Percentiles rank a stretch among this genome's conserved stretches.
Conservation (phyloP, 345 rosid species). For the Linum usitatissimum region DNA sequence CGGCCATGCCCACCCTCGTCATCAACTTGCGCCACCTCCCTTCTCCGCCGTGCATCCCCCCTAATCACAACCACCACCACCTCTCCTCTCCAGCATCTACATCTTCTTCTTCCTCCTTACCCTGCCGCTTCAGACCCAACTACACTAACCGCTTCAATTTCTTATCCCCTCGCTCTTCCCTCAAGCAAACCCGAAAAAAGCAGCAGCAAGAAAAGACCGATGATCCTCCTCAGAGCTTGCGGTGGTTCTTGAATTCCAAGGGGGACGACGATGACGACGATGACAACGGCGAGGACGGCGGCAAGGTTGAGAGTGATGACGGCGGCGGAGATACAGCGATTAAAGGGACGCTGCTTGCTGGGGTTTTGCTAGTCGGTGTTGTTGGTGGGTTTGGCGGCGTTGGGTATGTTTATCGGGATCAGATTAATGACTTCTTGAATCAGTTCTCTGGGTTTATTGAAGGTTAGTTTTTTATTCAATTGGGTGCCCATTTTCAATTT, state of each 20-base stretch:
- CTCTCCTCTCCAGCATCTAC: slow-evolving; percentile 21
- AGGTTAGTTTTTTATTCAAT: slow-evolving; percentile 28
- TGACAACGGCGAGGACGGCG: slow-evolving; percentile 18
- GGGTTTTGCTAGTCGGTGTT: slow-evolving; percentile 64
- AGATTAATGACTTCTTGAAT: slow-evolving; percentile 64
- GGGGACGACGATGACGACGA: slow-evolving; percentile 18
- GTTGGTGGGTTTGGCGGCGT: slow-evolving; percentile 74
- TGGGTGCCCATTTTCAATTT: not conserved
- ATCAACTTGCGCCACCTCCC: slow-evolving; percentile 1
- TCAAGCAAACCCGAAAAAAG: slow-evolving; percentile 51
- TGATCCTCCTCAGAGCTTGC: slow-evolving; percentile 62
- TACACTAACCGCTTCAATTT: slow-evolving; percentile 45
- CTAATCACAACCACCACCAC: slow-evolving; percentile 2
- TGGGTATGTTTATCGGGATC: slow-evolving; percentile 72
- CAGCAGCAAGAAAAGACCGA: slow-evolving; percentile 42
- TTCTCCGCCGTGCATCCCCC: slow-evolving; percentile 11
- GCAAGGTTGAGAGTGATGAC: slow-evolving; percentile 11
- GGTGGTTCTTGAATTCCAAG: slow-evolving; percentile 65
- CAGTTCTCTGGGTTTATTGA: slow-evolving; percentile 79
- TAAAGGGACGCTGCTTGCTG: slow-evolving; percentile 77
- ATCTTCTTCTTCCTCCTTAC: slow-evolving; percentile 17
- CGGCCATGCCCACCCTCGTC: not conserved
- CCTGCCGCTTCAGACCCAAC: slow-evolving; percentile 43
- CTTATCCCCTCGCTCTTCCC: slow-evolving; percentile 62
- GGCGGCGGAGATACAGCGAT: slow-evolving; percentile 46